These are phyloP conservation scores for Avena sativa DNA, from an alignment of 176 grass and related monocot genomes.

Conservation along the genomic window DNA sequence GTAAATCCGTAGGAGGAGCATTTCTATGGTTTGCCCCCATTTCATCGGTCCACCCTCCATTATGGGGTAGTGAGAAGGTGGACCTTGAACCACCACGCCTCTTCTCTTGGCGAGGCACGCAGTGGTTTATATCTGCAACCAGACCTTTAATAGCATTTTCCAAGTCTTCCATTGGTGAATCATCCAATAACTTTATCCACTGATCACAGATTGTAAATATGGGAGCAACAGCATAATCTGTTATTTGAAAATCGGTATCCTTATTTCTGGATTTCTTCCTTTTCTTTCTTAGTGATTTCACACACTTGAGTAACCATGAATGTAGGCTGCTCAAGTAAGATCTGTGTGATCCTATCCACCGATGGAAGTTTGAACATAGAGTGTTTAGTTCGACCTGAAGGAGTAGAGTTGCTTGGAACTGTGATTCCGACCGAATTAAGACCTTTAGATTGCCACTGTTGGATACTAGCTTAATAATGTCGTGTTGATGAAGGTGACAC, in stretches of 20 bases:
- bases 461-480: conserved; percentile 62
- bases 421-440: conserved; percentile 64
- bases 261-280: conserved; percentile 50
- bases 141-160: conserved; percentile 72
- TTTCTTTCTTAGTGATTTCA: conserved; percentile 55
- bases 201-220: conserved; percentile 83
- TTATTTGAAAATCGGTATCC: conserved; percentile 50
- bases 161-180: conserved; percentile 55
- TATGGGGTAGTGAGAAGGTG: conserved; percentile 54
- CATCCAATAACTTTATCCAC: conserved; percentile 64
- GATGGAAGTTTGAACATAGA: conserved; percentile 79
- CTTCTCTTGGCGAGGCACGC: conserved; percentile 72
- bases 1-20: conserved; percentile 59
- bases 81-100: conserved; percentile 54
- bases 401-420: conserved; percentile 61
- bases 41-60: conserved; percentile 41
- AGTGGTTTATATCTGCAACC: conserved; percentile 51
- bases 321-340: conserved; percentile 81
- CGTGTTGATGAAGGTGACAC: conserved; percentile 70
- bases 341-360: conserved; percentile 81
- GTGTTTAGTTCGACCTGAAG: conserved; percentile 80
- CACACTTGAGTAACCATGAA: conserved; percentile 84
- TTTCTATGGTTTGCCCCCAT: conserved; percentile 43
- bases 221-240: conserved; percentile 51
- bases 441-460: conserved; percentile 63